Base-by-base conservation (phyloP, 2,329 filamentous ascomycete species). In the Didymella sp. region DNA sequence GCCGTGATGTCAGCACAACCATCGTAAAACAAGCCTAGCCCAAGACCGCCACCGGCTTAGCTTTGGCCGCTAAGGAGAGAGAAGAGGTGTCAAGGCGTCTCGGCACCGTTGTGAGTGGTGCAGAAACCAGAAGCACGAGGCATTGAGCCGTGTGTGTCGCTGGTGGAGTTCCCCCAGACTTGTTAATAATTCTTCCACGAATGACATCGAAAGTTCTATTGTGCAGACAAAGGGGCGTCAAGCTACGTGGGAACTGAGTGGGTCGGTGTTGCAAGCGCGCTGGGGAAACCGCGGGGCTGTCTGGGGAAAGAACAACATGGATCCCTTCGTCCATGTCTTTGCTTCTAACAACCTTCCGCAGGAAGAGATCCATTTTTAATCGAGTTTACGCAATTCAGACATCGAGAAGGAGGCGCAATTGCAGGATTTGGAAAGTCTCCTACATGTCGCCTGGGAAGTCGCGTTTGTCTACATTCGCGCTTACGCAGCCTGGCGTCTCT, bases 71-170 rank as follows among this genome's bases (percentile, higher is more conserved):
- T 59, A 49, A 52, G 57, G 27, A 33, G 6, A 7, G 21, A 52
- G 38, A 59, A 59, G 57, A 51, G 30, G 38, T 45, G 57, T 45
- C 52, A 59, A 59, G 57, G 28, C 43, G 43, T 52, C 57, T 59
- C 48, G 48, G 57, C 52, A 40, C 52, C 44, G 47, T 48, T 56
- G 52, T 56, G 40, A 56, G 44, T 59, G 57, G 52, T 59, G 57
- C 48, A 52, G 37, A 59, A 52, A 51, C 17, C 15, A n/a, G 31
- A 31, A 38, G 2, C 27, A 33, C 31, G 30, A 27, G 56, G n/a
- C 25, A 13, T 13, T 44, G 17, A 45, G 41, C 47, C 51, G 51
- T 43, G 42, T 38, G 17, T 13, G 43, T 41, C 21, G 47, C 27
- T 1, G 35, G 8, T n/a, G 33, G n/a, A 21, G 8, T 19, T 21